A percentile compares a stretch with the other conserved stretches of the same genome.
These are phyloP conservation scores for Rutstroemia sp. DNA, from an alignment of 2,329 filamentous ascomycete species.

Conservation along the genomic window DNA sequence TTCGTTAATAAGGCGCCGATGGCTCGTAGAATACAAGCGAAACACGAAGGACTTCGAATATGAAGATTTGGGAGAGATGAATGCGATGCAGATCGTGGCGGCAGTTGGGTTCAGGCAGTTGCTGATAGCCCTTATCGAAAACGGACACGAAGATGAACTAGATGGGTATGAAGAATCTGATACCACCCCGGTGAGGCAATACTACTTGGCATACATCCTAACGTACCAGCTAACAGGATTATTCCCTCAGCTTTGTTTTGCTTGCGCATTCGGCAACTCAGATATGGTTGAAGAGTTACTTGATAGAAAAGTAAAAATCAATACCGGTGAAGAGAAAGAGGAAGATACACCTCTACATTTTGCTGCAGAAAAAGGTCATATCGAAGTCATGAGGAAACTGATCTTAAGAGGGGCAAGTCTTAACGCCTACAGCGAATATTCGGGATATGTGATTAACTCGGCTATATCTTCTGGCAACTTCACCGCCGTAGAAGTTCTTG, in stretches of 20 bases:
- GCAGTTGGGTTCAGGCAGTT: conserved; percentile 3
- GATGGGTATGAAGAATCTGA: not conserved
- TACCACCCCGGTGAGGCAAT: not conserved
- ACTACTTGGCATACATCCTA: not conserved
- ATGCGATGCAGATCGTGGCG: conserved; percentile 4
- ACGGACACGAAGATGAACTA: conserved; percentile 3
- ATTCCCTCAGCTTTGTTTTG: not conserved
- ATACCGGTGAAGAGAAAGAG: not conserved
- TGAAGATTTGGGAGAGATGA: not conserved
- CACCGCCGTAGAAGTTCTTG: not conserved
- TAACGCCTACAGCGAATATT: not conserved
- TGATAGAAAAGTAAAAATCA: not conserved
- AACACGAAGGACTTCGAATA: not conserved
- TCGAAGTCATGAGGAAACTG: not conserved
- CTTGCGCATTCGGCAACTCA: not conserved
- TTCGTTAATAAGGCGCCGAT: conserved; percentile 1
- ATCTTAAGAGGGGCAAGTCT: not conserved
- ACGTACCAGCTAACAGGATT: not conserved
- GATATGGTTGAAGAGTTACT: not conserved
- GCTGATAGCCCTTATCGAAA: not conserved
- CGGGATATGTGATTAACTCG: not conserved
- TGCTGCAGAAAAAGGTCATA: not conserved
- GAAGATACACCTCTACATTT: not conserved
- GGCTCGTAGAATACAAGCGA: not conserved
- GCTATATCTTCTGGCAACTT: not conserved